Conservation (phyloP, 192 early-diverging fungal genomes). For the Mortierella claussenii region DNA sequence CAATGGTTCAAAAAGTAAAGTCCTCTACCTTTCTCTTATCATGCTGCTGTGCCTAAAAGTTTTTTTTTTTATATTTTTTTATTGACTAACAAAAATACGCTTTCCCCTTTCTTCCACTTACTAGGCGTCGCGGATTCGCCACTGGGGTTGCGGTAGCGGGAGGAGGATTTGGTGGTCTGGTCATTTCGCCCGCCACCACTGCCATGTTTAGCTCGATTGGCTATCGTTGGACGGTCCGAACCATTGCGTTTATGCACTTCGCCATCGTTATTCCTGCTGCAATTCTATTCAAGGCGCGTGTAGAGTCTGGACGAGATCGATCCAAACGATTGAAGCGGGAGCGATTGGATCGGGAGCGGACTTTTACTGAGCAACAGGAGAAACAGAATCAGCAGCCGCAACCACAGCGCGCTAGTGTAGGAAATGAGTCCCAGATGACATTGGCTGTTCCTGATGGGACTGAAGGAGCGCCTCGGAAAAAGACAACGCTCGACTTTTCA, state of each 20-base stretch:
- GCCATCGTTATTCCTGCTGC: conserved; percentile 54
- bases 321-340: conserved; percentile 27
- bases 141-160: conserved; percentile 63
- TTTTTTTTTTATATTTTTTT: background rate
- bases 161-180: conserved; percentile 64
- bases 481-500: conserved; percentile 55
- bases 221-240: conserved; percentile 64
- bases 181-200: conserved; percentile 59
- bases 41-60: no score
- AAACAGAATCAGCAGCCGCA: background rate
- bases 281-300: conserved; percentile 53
- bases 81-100: background rate
- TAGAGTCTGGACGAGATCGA: conserved; percentile 30
- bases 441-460: background rate
- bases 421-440: conserved; percentile 1
- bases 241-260: conserved; percentile 57
- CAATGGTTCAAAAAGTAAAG: conserved; percentile 62
- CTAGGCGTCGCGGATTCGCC: conserved; percentile 57
- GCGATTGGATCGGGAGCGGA: conserved; percentile 13
- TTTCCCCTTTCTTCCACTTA: no score
- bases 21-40: no score
- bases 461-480: conserved; percentile 3
- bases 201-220: conserved; percentile 58
- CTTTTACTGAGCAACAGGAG: background rate
- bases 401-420: background rate